These are phyloP conservation scores for Fusarium kyushuense DNA, from an alignment of 2,329 filamentous ascomycete genomes.

Conservation along the genomic window DNA sequence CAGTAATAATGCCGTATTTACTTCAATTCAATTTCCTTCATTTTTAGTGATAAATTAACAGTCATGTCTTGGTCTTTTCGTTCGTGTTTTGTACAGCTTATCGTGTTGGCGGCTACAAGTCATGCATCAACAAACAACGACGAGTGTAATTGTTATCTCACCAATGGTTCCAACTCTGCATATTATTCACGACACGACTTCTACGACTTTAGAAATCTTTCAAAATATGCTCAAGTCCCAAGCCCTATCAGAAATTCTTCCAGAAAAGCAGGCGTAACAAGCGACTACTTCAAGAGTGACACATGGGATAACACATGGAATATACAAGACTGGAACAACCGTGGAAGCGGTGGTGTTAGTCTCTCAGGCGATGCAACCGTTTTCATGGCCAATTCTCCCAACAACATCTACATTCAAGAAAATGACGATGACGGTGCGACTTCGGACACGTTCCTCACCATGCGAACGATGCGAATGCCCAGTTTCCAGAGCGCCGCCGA, in stretches of 20 bases:
- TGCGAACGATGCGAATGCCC: constrained; percentile 60
- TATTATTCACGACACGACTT: constrained; percentile 62
- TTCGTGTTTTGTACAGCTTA: constrained; percentile 16
- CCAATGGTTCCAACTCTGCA: constrained; percentile 57
- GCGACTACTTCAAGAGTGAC: constrained; percentile 55
- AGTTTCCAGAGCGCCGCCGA: constrained; percentile 63
- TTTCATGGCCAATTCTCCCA: constrained; percentile 57
- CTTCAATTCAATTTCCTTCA: neutral
- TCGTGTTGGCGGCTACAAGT: constrained; percentile 4
- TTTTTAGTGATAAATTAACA: neutral
- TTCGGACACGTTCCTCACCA: constrained; percentile 59
- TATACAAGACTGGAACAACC: constrained; percentile 58
- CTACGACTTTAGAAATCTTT: constrained; percentile 62
- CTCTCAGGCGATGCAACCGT: constrained; percentile 48
- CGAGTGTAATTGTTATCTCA: constrained; percentile 62
- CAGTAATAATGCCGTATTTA: neutral
- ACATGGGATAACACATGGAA: constrained; percentile 56
- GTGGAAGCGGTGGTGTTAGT: constrained; percentile 48
- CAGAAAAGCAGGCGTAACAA: constrained; percentile 49
- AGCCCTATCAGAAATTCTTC: constrained; percentile 47
- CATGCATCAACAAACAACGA: constrained; percentile 38
- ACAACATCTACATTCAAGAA: constrained; percentile 61
- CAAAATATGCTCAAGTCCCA: constrained; percentile 55
- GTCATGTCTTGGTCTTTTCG: constrained; percentile 22
- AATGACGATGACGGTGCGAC: constrained; percentile 52